Conservation (phyloP, 345 rosid species). For the Citrus maxima region DNA sequence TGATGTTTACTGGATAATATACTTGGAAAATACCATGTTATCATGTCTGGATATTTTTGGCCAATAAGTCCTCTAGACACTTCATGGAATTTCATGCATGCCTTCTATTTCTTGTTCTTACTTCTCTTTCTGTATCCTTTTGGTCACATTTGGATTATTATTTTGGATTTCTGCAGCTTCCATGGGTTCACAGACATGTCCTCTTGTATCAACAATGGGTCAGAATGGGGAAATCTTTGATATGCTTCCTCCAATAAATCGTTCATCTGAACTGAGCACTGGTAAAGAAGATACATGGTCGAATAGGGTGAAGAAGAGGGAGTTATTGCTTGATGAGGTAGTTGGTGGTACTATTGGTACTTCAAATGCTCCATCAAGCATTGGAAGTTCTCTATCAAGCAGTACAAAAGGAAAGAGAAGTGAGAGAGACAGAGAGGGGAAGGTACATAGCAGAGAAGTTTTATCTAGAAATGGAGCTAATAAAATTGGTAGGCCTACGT, state of each 20-base stretch:
- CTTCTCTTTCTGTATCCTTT: background rate
- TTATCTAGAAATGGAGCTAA: constrained; percentile 63
- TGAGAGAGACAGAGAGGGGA: constrained; percentile 96
- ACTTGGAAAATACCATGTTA: background rate
- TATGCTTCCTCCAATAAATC: constrained; percentile 42
- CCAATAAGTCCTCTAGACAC: background rate
- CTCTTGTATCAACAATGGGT: constrained; percentile 36
- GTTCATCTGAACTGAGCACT: constrained; percentile 39
- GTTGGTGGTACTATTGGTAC: constrained; percentile 51
- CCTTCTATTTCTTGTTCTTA: background rate
- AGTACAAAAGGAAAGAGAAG: constrained; percentile 93
- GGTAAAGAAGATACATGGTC: constrained; percentile 67
- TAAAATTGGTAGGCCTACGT: constrained; percentile 74
- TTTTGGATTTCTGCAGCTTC: constrained; percentile 55
- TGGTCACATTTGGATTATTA: constrained; percentile 8
- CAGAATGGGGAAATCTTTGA: constrained; percentile 52
- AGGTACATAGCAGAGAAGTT: constrained; percentile 67
- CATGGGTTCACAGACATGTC: constrained; percentile 50
- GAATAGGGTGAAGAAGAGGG: constrained; percentile 84
- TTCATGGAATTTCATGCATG: constrained; percentile 3
- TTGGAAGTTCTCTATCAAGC: constrained; percentile 64
- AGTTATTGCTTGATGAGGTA: constrained; percentile 77
- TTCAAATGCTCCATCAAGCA: constrained; percentile 36
- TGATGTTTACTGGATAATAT: constrained; percentile 7
- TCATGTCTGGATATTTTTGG: background rate